Evolutionary conservation across 176 grass and related monocot species (phyloP).

Genomic region (Chloris gayana): DNA sequence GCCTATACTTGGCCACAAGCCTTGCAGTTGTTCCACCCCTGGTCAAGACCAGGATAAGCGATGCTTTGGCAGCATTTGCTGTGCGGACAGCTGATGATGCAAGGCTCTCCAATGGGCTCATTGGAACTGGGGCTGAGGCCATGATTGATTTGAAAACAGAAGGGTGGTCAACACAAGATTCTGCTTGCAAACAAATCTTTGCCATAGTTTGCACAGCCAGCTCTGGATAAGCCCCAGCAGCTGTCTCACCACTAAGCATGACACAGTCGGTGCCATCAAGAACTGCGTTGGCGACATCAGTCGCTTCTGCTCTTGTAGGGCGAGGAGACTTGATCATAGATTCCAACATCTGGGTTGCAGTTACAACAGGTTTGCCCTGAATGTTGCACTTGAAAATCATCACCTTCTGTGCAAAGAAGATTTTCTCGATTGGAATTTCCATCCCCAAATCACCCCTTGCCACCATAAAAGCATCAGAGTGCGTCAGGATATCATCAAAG

Average conservation of each 20-base stretch:
- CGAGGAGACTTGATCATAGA: slow-evolving; percentile 92
- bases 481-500: slow-evolving; percentile 77
- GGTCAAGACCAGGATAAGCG: slow-evolving; percentile 72
- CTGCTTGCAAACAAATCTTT: slow-evolving; percentile 76
- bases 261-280: slow-evolving; percentile 83
- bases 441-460: slow-evolving; percentile 88
- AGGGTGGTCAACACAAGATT: slow-evolving; percentile 62
- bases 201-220: slow-evolving; percentile 79
- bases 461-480: slow-evolving; percentile 89
- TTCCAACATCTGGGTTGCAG: slow-evolving; percentile 89
- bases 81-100: slow-evolving; percentile 87
- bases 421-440: slow-evolving; percentile 93
- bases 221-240: slow-evolving; percentile 85
- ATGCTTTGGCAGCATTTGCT: slow-evolving; percentile 67
- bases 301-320: slow-evolving; percentile 79
- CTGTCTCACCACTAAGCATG: slow-evolving; percentile 89
- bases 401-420: slow-evolving; percentile 85
- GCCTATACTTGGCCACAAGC: slow-evolving; percentile 82
- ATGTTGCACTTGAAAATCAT: slow-evolving; percentile 95
- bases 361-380: slow-evolving; percentile 80
- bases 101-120: slow-evolving; percentile 83
- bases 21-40: slow-evolving; percentile 81
- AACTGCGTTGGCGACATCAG: slow-evolving; percentile 81
- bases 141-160: slow-evolving; percentile 73
- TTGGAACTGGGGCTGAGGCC: slow-evolving; percentile 70